A percentile compares a stretch with the other conserved stretches of the same genome.
These are phyloP conservation scores for Trichoderma sp. DNA, from an alignment of 2,329 filamentous ascomycete genomes.

Conservation along the genomic window DNA sequence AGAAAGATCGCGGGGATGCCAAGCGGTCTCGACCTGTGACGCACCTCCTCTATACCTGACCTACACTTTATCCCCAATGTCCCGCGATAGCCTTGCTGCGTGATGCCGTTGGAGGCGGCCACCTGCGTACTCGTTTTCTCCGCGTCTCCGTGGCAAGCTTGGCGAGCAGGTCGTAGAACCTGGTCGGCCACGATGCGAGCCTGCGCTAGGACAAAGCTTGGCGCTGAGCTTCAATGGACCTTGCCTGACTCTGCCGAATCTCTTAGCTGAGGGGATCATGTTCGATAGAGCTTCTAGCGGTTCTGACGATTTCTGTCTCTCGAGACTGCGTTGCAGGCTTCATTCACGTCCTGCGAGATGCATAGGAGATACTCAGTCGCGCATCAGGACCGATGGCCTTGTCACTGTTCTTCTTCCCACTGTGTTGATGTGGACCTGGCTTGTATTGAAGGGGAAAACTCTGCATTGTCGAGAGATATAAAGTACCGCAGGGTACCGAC, in stretches of 20 bases:
- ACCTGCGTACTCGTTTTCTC: not conserved
- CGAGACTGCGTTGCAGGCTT: not conserved
- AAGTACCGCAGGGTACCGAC: too few species aligned
- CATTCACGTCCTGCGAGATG: not conserved
- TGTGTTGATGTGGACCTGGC: conserved; percentile 13
- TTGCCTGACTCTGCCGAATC: conserved; percentile 2
- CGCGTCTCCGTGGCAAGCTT: not conserved
- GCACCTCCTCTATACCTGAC: not conserved
- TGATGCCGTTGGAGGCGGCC: conserved; percentile 10
- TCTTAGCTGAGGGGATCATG: not conserved
- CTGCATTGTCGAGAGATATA: not conserved
- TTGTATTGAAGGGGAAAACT: conserved; percentile 8
- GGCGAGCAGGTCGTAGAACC: not conserved
- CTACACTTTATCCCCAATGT: too few species aligned
- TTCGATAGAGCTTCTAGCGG: not conserved
- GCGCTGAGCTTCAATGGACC: conserved; percentile 15
- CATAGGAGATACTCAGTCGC: not conserved
- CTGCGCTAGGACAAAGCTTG: conserved; percentile 28
- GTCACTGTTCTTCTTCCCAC: conserved; percentile 1
- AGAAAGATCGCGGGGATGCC: conserved; percentile 27
- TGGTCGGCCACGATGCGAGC: conserved; percentile 24
- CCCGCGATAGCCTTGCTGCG: conserved; percentile 1
- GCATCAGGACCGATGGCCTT: not conserved
- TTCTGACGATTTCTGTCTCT: not conserved
- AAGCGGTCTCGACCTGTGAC: conserved; percentile 9